phyloP scores from a whole-genome alignment of 495 filamentous ascomycete genomes.

The Talaromyces borbonicus region DNA sequence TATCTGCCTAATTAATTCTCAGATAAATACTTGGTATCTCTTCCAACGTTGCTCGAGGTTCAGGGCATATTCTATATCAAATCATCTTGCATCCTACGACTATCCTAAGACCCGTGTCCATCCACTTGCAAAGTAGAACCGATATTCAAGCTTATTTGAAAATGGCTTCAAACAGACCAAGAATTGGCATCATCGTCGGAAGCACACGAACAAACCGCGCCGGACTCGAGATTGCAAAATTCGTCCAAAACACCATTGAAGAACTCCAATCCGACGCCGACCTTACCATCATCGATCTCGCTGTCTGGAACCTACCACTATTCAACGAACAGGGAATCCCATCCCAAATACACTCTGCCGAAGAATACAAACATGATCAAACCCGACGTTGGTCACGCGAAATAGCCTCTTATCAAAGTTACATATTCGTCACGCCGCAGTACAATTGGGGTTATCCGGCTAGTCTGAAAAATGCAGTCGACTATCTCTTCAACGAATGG shows the following conservation, averaged over 20 bases:
- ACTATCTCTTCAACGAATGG: constrained; percentile 53
- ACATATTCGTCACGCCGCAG: constrained; percentile 50
- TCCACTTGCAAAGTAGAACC: too few species aligned
- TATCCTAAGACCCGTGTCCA: too few species aligned
- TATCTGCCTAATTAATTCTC: too few species aligned
- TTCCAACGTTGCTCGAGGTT: too few species aligned
- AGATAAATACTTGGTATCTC: too few species aligned
- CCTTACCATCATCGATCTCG: constrained; percentile 35
- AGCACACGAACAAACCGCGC: background rate
- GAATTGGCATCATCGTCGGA: background rate
- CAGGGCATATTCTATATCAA: too few species aligned
- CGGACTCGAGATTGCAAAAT: background rate
- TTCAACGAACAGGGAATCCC: constrained; percentile 45
- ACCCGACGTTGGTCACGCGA: constrained; percentile 40
- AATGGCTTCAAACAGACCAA: background rate
- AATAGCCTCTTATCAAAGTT: constrained; percentile 36
- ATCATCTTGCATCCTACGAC: too few species aligned
- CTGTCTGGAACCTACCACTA: constrained; percentile 43
- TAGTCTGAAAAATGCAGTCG: constrained; percentile 52
- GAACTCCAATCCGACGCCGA: background rate
- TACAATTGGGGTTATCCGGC: constrained; percentile 47
- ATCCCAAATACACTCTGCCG: constrained; percentile 29
- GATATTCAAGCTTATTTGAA: background rate
- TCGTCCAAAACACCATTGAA: background rate
- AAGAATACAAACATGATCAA: constrained; percentile 36